These are phyloP conservation scores for Candida dajiaensis DNA, from an alignment of 805 yeast species.

Conservation along the genomic window DNA sequence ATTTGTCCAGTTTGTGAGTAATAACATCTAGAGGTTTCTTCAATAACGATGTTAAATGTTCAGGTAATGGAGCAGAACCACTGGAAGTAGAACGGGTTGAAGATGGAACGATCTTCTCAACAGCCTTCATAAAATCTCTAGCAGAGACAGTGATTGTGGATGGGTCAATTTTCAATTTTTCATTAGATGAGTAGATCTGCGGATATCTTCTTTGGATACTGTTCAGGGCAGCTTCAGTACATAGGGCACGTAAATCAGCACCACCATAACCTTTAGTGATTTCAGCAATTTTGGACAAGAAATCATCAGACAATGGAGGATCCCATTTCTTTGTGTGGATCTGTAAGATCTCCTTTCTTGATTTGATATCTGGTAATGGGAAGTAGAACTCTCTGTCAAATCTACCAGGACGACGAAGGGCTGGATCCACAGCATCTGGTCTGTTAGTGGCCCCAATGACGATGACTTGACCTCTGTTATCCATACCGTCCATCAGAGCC, in stretches of 20 bases:
- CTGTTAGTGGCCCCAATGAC: slow-evolving; percentile 98
- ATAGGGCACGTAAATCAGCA: slow-evolving; percentile 89
- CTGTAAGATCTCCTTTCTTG: slow-evolving; percentile 70
- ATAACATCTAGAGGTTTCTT: slow-evolving; percentile 42
- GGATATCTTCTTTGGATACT: slow-evolving; percentile 92
- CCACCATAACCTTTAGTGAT: slow-evolving; percentile 97
- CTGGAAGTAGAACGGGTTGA: slow-evolving; percentile 79
- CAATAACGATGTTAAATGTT: slow-evolving; percentile 59
- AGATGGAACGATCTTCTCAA: slow-evolving; percentile 86
- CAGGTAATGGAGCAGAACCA: slow-evolving; percentile 75
- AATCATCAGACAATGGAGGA: slow-evolving; percentile 56
- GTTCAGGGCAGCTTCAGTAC: slow-evolving; percentile 92
- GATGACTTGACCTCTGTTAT: slow-evolving; percentile 94
- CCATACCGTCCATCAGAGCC: slow-evolving; percentile 99
- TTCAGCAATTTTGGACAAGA: slow-evolving; percentile 62
- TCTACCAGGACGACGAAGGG: slow-evolving; percentile 93
- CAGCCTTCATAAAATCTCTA: slow-evolving; percentile 78
- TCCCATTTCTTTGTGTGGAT: slow-evolving; percentile 91
- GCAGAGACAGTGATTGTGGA: slow-evolving; percentile 65
- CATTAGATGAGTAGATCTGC: slow-evolving; percentile 75
- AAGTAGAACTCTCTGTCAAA: slow-evolving; percentile 96
- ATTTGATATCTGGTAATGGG: slow-evolving; percentile 80
- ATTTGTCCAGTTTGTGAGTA: slow-evolving; percentile 40
- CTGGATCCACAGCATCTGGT: slow-evolving; percentile 98
- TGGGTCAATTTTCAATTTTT: slow-evolving; percentile 72